A percentile compares a stretch with the other conserved stretches of the same genome.
These are phyloP conservation scores for Salix udensis DNA, from an alignment of 345 rosid genomes.

Conservation along the genomic window DNA sequence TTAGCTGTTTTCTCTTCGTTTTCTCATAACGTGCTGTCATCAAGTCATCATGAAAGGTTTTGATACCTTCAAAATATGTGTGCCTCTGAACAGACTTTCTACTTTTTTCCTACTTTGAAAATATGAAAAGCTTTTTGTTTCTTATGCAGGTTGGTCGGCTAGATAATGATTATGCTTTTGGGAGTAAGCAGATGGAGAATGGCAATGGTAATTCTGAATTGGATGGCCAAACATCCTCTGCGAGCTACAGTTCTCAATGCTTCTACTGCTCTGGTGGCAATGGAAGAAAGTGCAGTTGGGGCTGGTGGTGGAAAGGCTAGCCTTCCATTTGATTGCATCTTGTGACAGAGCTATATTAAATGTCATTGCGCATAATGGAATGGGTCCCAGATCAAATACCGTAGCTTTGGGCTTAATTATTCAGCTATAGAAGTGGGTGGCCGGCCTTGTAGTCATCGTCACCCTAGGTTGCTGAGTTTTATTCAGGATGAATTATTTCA, in stretches of 20 bases:
- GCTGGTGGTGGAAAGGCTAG: conserved; percentile 59
- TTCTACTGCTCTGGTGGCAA: conserved; percentile 40
- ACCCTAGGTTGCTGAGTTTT: too few species aligned
- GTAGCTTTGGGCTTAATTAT: too few species aligned
- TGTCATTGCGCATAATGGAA: too few species aligned
- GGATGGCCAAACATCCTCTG: conserved; percentile 57
- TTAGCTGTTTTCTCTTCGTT: too few species aligned
- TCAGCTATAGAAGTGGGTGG: too few species aligned
- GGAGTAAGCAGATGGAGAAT: conserved; percentile 65
- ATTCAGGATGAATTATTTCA: too few species aligned
- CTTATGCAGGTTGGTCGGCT: conserved; percentile 60
- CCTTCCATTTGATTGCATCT: conserved; percentile 41
- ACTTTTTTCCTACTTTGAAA: not conserved
- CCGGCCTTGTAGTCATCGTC: too few species aligned
- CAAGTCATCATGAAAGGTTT: too few species aligned
- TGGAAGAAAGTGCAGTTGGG: conserved; percentile 59
- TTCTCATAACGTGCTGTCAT: too few species aligned
- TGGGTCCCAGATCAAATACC: too few species aligned
- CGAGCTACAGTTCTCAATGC: conserved; percentile 48
- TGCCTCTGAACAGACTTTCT: not conserved
- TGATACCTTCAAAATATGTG: not conserved
- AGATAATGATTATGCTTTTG: conserved; percentile 72
- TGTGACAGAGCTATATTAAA: too few species aligned
- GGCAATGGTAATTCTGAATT: conserved; percentile 64
- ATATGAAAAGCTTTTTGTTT: not conserved